phyloP scores from a whole-genome alignment of 805 yeast species.

The Spathaspora sp. region DNA sequence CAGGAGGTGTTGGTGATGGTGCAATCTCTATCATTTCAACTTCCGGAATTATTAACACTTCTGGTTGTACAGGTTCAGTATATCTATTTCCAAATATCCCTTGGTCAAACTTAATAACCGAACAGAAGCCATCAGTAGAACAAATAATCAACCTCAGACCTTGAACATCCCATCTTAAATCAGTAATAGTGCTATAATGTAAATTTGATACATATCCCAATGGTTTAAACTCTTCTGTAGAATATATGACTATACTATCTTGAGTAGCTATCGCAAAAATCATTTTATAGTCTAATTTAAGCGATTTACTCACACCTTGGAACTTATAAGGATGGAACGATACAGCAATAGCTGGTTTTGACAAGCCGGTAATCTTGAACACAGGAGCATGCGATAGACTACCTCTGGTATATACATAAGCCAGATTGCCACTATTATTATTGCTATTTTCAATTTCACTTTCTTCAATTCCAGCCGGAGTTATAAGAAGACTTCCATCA shows the following conservation, averaged over 20 bases:
- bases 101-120: conserved; percentile 53
- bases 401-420: conserved; percentile 71
- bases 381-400: conserved; percentile 69
- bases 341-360: conserved; percentile 81
- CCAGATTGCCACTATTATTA: conserved; percentile 64
- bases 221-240: conserved; percentile 68
- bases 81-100: conserved; percentile 51
- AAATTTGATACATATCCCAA: conserved; percentile 72
- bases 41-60: background rate
- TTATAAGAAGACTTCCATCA: conserved; percentile 76
- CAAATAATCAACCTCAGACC: conserved; percentile 70
- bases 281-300: conserved; percentile 72
- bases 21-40: background rate
- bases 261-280: conserved; percentile 92
- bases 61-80: background rate
- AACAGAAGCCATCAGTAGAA: conserved; percentile 92
- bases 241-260: conserved; percentile 77
- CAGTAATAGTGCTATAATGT: conserved; percentile 88
- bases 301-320: conserved; percentile 29
- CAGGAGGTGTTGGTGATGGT: background rate
- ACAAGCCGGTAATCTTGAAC: conserved; percentile 73
- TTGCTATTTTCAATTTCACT: conserved; percentile 28
- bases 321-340: conserved; percentile 71
- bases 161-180: conserved; percentile 77
- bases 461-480: conserved; percentile 66